Evolutionary conservation across 768 basidiomycete genomes (phyloP).

Genomic region (Lactarius hatsudake): DNA sequence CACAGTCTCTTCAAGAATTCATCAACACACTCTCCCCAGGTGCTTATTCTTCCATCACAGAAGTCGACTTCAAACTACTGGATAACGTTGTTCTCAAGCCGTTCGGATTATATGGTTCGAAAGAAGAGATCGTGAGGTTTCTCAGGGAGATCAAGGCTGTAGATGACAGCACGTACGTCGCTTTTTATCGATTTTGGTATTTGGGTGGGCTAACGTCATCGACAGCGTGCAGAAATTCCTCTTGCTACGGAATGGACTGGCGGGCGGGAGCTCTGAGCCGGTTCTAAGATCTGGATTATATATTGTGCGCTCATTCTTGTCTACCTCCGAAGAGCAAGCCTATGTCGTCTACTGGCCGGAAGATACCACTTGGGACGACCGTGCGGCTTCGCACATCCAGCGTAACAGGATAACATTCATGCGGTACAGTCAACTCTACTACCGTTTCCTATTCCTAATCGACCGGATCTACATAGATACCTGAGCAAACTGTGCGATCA

Average conservation of each 20-base stretch:
- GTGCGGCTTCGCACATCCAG: constrained; percentile 41
- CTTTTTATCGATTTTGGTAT: background rate
- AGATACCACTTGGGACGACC: constrained; percentile 56
- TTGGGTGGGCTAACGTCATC: background rate
- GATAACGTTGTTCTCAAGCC: background rate
- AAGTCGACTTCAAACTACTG: background rate
- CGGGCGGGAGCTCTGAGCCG: background rate
- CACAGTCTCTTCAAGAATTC: background rate
- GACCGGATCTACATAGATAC: constrained; percentile 1
- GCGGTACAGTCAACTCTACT: constrained; percentile 40
- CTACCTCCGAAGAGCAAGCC: constrained; percentile 32
- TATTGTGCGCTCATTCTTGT: constrained; percentile 32
- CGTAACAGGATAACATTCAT: constrained; percentile 62
- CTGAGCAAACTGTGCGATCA: constrained; percentile 44
- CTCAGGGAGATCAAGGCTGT: background rate
- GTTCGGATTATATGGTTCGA: background rate
- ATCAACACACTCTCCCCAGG: background rate
- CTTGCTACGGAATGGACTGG: background rate
- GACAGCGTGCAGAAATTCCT: background rate
- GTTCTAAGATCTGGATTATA: constrained; percentile 52
- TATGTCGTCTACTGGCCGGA: constrained; percentile 65
- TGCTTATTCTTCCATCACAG: background rate
- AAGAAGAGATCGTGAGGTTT: background rate
- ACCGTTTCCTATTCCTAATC: background rate
- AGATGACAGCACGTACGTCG: background rate